Base-by-base conservation (phyloP, 2,329 filamentous ascomycete species). In the Mariannaea elegans region DNA sequence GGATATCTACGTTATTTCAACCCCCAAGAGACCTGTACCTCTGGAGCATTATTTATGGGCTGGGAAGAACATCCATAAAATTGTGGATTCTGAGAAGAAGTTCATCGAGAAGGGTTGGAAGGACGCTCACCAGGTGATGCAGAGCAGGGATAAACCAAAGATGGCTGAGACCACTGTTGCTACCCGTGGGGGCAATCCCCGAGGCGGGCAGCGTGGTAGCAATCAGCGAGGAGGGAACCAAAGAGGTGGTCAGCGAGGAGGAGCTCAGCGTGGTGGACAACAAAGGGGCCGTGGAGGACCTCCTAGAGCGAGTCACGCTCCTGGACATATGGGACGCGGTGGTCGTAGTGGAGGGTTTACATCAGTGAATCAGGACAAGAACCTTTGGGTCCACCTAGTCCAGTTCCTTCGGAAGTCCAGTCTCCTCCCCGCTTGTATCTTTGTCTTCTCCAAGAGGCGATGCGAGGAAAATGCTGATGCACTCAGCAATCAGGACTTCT, bases 1-100 rank as follows among this genome's bases (percentile, higher is more conserved):
- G 78, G 92, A 99, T 71, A 98, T 99, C 31, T 99, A 98, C 73
- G 95, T 99, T 69, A 99, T 99, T 55, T 98, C 95, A 0, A 99
- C 95, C 0, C 90, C 94, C 0, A 99, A 99, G 76, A 87, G 95
- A 59, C 95, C 95, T 0, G 93, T 99, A 1, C 95, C 95, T 1
- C 80, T 99, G 2, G 95, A 99, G 71, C 95, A 99, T 75, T 99
- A 94, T 71, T 83, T 99, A 1, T 99, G 95, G 95, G 94, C 93
- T 4, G 91, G 90, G 58, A 98, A 97, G 75, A 87, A 89, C 34
- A 95, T 97, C 73, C 85, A 93, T 80, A 97, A 97, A 77, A 97
- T 99, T 69, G 95, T 99, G 13, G 92, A 96, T 70, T 86, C 92
- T 0, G 91, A 97, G 59, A 97, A 97, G 79, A 90, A 88, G 50